These are phyloP conservation scores for Aspergillus alliaceus DNA, from an alignment of 2,329 filamentous ascomycete species.

Conservation along the genomic window DNA sequence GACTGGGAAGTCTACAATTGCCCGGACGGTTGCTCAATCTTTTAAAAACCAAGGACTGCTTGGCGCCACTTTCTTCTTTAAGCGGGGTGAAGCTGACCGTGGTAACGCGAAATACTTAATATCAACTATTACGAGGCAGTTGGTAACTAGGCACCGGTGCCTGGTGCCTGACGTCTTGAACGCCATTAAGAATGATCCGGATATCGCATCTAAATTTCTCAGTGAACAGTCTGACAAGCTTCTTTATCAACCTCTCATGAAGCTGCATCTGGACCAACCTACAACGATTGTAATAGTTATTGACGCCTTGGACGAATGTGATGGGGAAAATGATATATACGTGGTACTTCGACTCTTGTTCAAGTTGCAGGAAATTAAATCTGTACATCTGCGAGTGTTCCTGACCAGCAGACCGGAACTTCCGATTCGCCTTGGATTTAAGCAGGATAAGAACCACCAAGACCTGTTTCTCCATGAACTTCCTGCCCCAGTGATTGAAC, in stretches of 20 bases:
- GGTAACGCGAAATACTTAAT: slow-evolving; percentile 40
- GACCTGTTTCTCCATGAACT: slow-evolving; percentile 28
- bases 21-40: not conserved
- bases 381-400: slow-evolving; percentile 22
- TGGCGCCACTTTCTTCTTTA: slow-evolving; percentile 22
- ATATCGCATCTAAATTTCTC: slow-evolving; percentile 25
- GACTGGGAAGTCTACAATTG: slow-evolving; percentile 10
- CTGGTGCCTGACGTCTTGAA: slow-evolving; percentile 22
- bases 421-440: slow-evolving; percentile 24
- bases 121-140: slow-evolving; percentile 32
- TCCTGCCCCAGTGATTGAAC: slow-evolving; percentile 15
- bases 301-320: slow-evolving; percentile 31
- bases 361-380: slow-evolving; percentile 9
- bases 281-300: slow-evolving; percentile 22
- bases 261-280: slow-evolving; percentile 2
- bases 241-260: slow-evolving; percentile 23
- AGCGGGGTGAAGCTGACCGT: slow-evolving; percentile 40
- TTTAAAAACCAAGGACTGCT: slow-evolving; percentile 21
- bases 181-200: slow-evolving; percentile 25
- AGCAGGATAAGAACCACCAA: slow-evolving; percentile 16
- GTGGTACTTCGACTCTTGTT: slow-evolving; percentile 25
- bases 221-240: slow-evolving; percentile 30
- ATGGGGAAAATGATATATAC: slow-evolving; percentile 19
- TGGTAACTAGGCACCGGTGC: slow-evolving; percentile 32
- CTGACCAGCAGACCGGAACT: slow-evolving; percentile 32